Evolutionary conservation across 306 rosid genomes (phyloP).

Genomic region (Vigna radiata): DNA sequence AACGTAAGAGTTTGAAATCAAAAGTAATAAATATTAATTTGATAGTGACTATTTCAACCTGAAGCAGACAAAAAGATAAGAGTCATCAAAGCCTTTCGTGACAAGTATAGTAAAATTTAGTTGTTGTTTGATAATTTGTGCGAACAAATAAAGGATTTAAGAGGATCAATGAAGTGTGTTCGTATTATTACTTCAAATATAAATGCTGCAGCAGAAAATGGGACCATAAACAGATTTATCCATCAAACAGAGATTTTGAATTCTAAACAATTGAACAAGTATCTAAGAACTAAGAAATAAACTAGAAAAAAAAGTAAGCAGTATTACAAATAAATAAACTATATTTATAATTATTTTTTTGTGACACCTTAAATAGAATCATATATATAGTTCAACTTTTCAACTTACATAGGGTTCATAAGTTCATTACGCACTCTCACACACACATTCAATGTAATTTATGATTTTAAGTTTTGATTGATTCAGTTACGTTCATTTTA

Average conservation of each 20-base stretch:
- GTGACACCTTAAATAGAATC: background rate
- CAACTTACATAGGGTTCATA: too few species aligned
- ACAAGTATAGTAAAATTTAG: background rate
- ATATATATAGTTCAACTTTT: background rate
- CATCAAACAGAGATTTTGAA: background rate
- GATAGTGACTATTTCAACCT: background rate
- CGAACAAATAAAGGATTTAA: background rate
- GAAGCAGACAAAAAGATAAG: conserved; percentile 4
- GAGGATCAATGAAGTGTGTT: too few species aligned
- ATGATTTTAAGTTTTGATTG: too few species aligned
- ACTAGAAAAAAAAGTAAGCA: background rate
- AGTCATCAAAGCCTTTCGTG: background rate
- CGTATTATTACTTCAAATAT: background rate
- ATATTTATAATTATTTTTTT: background rate
- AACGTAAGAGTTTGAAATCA: background rate
- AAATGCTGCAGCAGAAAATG: background rate
- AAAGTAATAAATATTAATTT: background rate
- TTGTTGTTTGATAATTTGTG: background rate
- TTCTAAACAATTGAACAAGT: background rate
- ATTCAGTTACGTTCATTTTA: too few species aligned
- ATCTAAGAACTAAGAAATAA: background rate
- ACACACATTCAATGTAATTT: too few species aligned
- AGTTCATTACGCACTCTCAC: too few species aligned
- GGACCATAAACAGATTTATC: background rate
- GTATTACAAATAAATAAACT: background rate